Conservation (phyloP, 2,329 filamentous ascomycete genomes). For the Aaosphaeria pasadenensis region DNA sequence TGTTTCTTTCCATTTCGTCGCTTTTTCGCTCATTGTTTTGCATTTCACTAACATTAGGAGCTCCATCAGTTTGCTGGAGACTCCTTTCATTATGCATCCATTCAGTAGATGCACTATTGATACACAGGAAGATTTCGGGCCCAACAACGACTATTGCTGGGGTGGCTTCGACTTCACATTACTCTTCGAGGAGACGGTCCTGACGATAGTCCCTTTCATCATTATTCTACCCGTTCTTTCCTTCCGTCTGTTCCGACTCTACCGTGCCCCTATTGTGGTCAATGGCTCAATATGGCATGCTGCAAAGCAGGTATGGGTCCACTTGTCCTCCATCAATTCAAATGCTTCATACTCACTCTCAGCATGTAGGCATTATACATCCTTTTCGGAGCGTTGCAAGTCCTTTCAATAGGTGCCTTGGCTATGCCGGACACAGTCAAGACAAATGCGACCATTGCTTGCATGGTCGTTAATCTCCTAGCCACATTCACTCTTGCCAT, state of each 20-base stretch:
- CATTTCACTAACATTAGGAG: neutral
- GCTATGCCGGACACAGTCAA: conserved; percentile 10
- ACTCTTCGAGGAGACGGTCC: conserved; percentile 5
- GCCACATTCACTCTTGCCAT: conserved; percentile 7
- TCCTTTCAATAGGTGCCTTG: conserved; percentile 7
- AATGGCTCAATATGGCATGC: conserved; percentile 6
- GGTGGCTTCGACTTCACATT: conserved; percentile 7
- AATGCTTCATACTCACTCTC: neutral
- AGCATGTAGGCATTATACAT: conserved; percentile 4
- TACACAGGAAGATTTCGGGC: conserved; percentile 8
- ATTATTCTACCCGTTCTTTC: conserved; percentile 6
- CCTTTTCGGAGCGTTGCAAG: conserved; percentile 10
- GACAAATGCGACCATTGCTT: conserved; percentile 6
- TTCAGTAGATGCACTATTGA: conserved; percentile 10
- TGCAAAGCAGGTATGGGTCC: conserved; percentile 7
- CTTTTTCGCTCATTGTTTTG: conserved; percentile 3
- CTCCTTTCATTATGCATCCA: conserved; percentile 3
- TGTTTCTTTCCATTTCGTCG: conserved; percentile 1
- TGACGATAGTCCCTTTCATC: conserved; percentile 7
- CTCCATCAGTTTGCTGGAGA: neutral
- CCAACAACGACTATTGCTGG: conserved; percentile 5
- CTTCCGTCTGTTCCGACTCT: conserved; percentile 5
- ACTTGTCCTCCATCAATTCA: neutral
- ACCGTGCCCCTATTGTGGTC: conserved; percentile 5
- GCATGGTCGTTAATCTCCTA: conserved; percentile 4